Conservation (phyloP, 2,329 filamentous ascomycete species). For the Botryotinia calthae region DNA sequence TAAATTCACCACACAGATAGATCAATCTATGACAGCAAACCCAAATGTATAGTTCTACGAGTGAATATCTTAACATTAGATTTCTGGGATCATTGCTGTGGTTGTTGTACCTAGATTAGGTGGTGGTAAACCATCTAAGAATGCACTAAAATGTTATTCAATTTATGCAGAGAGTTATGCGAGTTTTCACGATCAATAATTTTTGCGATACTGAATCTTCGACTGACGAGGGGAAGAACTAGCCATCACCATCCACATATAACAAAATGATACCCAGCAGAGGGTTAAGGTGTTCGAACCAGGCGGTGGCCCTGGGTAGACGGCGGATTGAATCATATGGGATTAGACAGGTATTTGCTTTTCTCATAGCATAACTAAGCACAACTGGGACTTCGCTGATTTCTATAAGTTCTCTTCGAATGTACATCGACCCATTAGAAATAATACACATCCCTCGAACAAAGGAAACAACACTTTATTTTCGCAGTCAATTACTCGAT, state of each 20-base stretch:
- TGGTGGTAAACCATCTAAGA: no score
- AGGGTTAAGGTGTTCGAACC: slow-evolving; percentile 49
- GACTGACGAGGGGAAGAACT: slow-evolving; percentile 10
- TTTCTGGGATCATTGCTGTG: neutral
- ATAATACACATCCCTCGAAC: slow-evolving; percentile 32
- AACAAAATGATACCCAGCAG: slow-evolving; percentile 54
- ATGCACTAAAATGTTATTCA: neutral
- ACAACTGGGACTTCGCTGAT: slow-evolving; percentile 12
- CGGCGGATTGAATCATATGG: slow-evolving; percentile 42
- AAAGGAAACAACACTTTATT: slow-evolving; percentile 23
- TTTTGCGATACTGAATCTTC: slow-evolving; percentile 30
- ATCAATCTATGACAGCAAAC: neutral
- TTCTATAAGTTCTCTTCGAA: slow-evolving; percentile 38
- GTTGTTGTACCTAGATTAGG: neutral
- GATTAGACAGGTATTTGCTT: slow-evolving; percentile 34
- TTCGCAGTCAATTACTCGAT: slow-evolving; percentile 22
- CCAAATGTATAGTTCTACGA: neutral
- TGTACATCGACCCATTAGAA: slow-evolving; percentile 31
- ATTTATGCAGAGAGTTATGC: neutral
- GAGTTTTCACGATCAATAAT: neutral
- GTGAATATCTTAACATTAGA: neutral
- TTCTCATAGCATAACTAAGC: neutral
- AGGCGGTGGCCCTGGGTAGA: slow-evolving; percentile 41
- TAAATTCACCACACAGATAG: neutral
- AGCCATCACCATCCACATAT: slow-evolving; percentile 18